Evolutionary conservation across 2,329 filamentous ascomycete species (phyloP).

Genomic region (Zymoseptoria crescenta): DNA sequence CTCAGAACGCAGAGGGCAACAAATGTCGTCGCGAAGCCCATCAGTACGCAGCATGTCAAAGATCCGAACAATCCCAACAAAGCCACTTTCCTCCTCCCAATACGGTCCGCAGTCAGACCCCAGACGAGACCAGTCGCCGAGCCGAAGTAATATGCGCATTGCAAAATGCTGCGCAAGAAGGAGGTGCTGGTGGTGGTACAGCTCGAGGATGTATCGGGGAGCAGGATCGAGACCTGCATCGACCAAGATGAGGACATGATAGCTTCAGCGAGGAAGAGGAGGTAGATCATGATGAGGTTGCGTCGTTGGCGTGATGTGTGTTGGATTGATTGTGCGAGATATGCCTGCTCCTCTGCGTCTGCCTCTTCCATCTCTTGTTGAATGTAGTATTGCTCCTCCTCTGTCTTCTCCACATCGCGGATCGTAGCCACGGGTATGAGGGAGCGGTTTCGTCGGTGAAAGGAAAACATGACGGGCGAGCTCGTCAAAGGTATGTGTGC

Average conservation of each 20-base stretch:
- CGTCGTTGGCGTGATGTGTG: slow-evolving; percentile 10
- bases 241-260: slow-evolving; percentile 44
- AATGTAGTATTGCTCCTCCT: slow-evolving; percentile 21
- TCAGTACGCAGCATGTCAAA: slow-evolving; percentile 38
- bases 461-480: slow-evolving; percentile 34
- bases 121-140: slow-evolving; percentile 39
- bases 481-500: not conserved
- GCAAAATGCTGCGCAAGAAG: slow-evolving; percentile 41
- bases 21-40: slow-evolving; percentile 40
- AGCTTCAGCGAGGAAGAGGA: slow-evolving; percentile 43
- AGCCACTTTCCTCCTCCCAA: slow-evolving; percentile 39
- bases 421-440: slow-evolving; percentile 38
- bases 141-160: slow-evolving; percentile 43
- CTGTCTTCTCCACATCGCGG: slow-evolving; percentile 35
- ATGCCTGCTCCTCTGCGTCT: slow-evolving; percentile 11
- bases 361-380: slow-evolving; percentile 25
- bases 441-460: slow-evolving; percentile 35
- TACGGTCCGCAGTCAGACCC: slow-evolving; percentile 38
- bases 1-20: slow-evolving; percentile 36
- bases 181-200: slow-evolving; percentile 40
- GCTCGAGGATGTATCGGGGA: slow-evolving; percentile 34
- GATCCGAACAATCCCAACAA: slow-evolving; percentile 38
- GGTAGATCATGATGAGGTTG: slow-evolving; percentile 37
- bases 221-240: slow-evolving; percentile 40
- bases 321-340: not conserved